Evolutionary conservation across 2,329 filamentous ascomycete species (phyloP).

Genomic region (Pestalotiopsis sp.): DNA sequence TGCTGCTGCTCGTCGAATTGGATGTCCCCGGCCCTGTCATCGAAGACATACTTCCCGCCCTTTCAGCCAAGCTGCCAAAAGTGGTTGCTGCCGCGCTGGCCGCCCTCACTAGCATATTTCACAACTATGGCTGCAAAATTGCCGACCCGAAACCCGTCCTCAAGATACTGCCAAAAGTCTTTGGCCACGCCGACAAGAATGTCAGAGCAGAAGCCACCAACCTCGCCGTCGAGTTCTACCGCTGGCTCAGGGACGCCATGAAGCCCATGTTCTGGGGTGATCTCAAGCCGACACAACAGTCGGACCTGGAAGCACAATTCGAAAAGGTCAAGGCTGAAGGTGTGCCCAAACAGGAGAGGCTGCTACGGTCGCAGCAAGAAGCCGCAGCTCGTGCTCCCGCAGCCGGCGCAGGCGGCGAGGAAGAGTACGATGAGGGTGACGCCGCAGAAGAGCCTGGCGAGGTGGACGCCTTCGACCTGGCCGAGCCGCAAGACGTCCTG

Average conservation of each 20-base stretch:
- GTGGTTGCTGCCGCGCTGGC: slow-evolving; percentile 65
- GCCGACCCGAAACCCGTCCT: slow-evolving; percentile 91
- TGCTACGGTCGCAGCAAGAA: slow-evolving; percentile 87
- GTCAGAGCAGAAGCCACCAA: slow-evolving; percentile 92
- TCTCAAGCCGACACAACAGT: slow-evolving; percentile 92
- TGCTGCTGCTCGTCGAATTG: slow-evolving; percentile 87
- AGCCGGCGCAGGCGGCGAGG: slow-evolving; percentile 58
- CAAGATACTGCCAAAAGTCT: slow-evolving; percentile 86
- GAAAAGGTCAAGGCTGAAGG: slow-evolving; percentile 90
- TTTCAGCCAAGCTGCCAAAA: slow-evolving; percentile 90
- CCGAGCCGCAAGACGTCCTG: slow-evolving; percentile 85
- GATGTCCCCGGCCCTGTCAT: slow-evolving; percentile 85
- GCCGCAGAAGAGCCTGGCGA: slow-evolving; percentile 68
- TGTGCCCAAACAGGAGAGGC: slow-evolving; percentile 84
- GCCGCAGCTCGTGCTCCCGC: slow-evolving; percentile 72
- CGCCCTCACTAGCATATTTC: slow-evolving; percentile 81
- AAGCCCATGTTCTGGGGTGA: slow-evolving; percentile 98
- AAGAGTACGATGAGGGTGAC: slow-evolving; percentile 59
- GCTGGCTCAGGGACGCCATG: slow-evolving; percentile 97
- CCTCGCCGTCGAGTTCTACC: slow-evolving; percentile 89
- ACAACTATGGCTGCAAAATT: slow-evolving; percentile 93
- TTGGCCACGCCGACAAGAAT: slow-evolving; percentile 97
- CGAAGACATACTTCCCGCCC: slow-evolving; percentile 82
- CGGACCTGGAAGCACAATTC: slow-evolving; percentile 90
- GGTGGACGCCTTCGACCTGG: slow-evolving; percentile 79